Percentiles rank a stretch among this genome's conserved stretches.
These are phyloP conservation scores for Candida palmyrensis DNA, from an alignment of 805 yeast species.

Conservation along the genomic window DNA sequence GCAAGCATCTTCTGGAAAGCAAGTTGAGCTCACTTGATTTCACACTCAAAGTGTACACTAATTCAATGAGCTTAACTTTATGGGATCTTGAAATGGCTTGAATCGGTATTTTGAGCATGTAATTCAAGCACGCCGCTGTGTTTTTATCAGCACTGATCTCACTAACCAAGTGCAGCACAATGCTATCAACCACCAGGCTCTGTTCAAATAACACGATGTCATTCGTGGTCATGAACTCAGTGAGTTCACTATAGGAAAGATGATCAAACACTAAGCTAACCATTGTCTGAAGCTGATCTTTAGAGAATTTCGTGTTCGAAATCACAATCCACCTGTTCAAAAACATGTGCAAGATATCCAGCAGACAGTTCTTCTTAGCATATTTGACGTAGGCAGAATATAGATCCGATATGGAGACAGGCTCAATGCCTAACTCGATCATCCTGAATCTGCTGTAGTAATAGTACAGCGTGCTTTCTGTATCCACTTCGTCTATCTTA, in stretches of 20 bases:
- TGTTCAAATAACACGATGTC: slow-evolving; percentile 48
- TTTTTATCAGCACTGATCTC: not conserved
- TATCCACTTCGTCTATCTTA: slow-evolving; percentile 2
- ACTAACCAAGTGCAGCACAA: slow-evolving; percentile 17
- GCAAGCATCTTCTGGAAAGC: slow-evolving; percentile 19
- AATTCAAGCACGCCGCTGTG: not conserved
- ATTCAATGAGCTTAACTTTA: slow-evolving; percentile 24
- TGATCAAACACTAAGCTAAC: slow-evolving; percentile 20
- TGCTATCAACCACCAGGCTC: slow-evolving; percentile 23
- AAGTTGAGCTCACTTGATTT: no score
- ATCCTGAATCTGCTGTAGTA: slow-evolving; percentile 44
- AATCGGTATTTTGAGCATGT: slow-evolving; percentile 36
- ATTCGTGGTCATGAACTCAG: slow-evolving; percentile 11
- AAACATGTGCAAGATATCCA: no score
- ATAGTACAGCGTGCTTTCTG: slow-evolving; percentile 11
- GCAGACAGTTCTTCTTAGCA: no score
- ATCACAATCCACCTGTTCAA: slow-evolving; percentile 56
- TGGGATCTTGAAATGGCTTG: slow-evolving; percentile 39
- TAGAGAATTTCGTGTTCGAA: slow-evolving; percentile 27
- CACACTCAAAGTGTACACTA: slow-evolving; percentile 6
- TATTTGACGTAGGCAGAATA: no score
- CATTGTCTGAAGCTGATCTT: slow-evolving; percentile 21
- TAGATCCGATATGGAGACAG: no score
- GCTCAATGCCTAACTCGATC: slow-evolving; percentile 36
- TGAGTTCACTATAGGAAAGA: slow-evolving; percentile 2